Conservation (phyloP, 2,329 filamentous ascomycete genomes). For the Fusarium ramigenum region DNA sequence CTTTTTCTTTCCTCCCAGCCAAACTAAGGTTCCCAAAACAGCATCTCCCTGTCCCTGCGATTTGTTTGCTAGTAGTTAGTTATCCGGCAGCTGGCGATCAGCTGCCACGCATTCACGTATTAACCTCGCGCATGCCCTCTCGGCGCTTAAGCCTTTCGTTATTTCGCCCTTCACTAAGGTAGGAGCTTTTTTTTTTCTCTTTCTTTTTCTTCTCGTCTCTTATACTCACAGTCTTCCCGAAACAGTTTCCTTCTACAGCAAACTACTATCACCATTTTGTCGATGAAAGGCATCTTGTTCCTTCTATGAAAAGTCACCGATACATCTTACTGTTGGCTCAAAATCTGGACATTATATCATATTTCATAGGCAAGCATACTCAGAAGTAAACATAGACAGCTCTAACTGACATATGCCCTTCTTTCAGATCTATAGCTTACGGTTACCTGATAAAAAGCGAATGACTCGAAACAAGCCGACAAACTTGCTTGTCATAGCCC, state of each 20-base stretch:
- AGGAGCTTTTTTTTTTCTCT: background rate
- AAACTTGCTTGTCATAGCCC: background rate
- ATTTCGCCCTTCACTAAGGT: background rate
- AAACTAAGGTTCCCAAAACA: background rate
- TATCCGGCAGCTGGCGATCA: constrained; percentile 22
- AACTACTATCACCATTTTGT: background rate
- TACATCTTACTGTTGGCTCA: background rate
- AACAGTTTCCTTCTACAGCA: background rate
- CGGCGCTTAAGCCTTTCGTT: constrained; percentile 2
- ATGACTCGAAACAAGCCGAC: background rate
- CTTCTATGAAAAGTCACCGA: background rate
- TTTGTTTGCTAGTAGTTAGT: constrained; percentile 6
- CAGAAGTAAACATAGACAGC: background rate
- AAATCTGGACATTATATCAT: background rate
- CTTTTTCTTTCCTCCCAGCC: background rate
- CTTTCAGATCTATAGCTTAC: background rate
- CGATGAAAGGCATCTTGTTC: background rate
- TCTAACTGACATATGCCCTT: background rate
- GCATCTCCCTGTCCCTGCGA: background rate
- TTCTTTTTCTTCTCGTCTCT: background rate
- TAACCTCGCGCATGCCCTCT: background rate
- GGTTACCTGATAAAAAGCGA: background rate
- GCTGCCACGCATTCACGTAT: constrained; percentile 25
- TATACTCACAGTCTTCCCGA: background rate
- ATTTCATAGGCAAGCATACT: background rate